Base-by-base conservation (phyloP, 2,329 filamentous ascomycete genomes). In the Ophiostoma ulmi region DNA sequence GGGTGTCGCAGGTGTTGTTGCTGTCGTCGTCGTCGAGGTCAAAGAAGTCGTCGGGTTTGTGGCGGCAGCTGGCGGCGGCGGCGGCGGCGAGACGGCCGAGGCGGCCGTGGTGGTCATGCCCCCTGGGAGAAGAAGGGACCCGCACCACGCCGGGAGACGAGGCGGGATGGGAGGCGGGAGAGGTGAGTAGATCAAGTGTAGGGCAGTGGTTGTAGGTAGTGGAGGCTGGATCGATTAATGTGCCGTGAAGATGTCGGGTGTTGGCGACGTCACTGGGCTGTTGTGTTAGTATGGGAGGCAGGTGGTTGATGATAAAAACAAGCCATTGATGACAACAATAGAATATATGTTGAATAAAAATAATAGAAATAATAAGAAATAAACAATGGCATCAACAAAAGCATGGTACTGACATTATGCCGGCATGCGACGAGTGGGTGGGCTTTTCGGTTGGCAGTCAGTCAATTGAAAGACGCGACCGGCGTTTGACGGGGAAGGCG, bases 41-140 rank as follows among this genome's bases (percentile, higher is more conserved):
- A 26, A 26, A 26, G 22, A 13, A 26, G 68, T 26, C 14, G 68
- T 26, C 38, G 58, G 35, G 8, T 36, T 22, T n/a, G 31, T 31
- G 31, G 17, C 55, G 2, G 55, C 55, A 35, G 55, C 52, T n/a
- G 52, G 5, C 8, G 35, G 65, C n/a, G 52, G 5, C 8, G 35
- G 65, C n/a, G 55, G 31, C 31, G 67, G 22, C 31, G 69, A 44
- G 41, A 63, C 61, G 41, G 64, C 38, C 39, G 68, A 74, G 69
- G 72, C 72, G 69, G 74, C 71, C 73, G 75, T 72, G 72, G 77
- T 75, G 76, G 74, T 78, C 79, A 80, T 80, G 75, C 78, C 78
- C 68, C 52, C 41, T 11, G 22, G n/a, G 65, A 66, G 64, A 44
- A 31, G 41, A 77, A 77, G 74, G 72, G 75, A 72, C 76, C 75